Evolutionary conservation across 371 early-diverging fungal genomes (phyloP).

Genomic region (Coemansia sp.): DNA sequence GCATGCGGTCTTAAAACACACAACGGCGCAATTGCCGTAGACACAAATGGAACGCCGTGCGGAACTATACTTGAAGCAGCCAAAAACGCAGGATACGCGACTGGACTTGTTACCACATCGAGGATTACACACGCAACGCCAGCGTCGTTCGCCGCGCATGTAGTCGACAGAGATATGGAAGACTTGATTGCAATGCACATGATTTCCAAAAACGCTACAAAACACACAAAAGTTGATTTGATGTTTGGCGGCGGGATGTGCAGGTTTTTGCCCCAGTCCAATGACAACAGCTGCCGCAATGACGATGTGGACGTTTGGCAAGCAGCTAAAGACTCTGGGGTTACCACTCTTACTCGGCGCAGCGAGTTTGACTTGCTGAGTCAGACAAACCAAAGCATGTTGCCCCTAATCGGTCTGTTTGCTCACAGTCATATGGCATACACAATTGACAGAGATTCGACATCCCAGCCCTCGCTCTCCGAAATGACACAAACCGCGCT

Average conservation of each 20-base stretch:
- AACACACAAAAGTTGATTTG: constrained; percentile 70
- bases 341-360: constrained; percentile 55
- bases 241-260: constrained; percentile 91
- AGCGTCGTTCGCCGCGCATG: constrained; percentile 81
- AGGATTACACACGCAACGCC: constrained; percentile 92
- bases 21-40: constrained; percentile 84
- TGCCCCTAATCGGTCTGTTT: constrained; percentile 81
- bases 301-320: constrained; percentile 66
- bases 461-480: constrained; percentile 73
- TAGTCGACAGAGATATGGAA: constrained; percentile 71
- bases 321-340: constrained; percentile 60
- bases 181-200: constrained; percentile 81
- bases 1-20: constrained; percentile 80
- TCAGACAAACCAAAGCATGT: neutral
- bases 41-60: constrained; percentile 64
- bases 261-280: constrained; percentile 70
- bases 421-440: constrained; percentile 80
- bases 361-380: constrained; percentile 61
- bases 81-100: constrained; percentile 71
- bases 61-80: constrained; percentile 94
- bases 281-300: constrained; percentile 63
- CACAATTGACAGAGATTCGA: constrained; percentile 76
- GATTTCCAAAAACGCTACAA: constrained; percentile 73
- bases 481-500: constrained; percentile 86
- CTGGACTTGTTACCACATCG: constrained; percentile 90